These are phyloP conservation scores for Venustampulla echinocandica DNA, from an alignment of 495 filamentous ascomycete genomes.

Conservation along the genomic window DNA sequence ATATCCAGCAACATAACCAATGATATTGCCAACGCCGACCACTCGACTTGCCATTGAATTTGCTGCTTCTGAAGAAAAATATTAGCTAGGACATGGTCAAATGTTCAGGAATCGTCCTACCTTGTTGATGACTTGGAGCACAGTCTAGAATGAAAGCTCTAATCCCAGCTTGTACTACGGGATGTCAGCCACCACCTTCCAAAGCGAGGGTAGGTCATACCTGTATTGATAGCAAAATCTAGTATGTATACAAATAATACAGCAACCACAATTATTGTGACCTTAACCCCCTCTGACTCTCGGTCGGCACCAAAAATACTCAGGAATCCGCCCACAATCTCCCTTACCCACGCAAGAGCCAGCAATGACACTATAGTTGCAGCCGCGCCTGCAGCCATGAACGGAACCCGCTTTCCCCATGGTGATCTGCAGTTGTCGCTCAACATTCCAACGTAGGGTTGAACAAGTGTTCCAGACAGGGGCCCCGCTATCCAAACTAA, in stretches of 20 bases:
- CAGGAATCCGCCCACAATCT: slow-evolving; percentile 63
- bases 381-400: slow-evolving; percentile 68
- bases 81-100: slow-evolving; percentile 8
- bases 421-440: slow-evolving; percentile 74
- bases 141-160: slow-evolving; percentile 88
- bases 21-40: slow-evolving; percentile 75
- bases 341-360: slow-evolving; percentile 71
- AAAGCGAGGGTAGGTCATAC: slow-evolving; percentile 34
- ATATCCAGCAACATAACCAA: slow-evolving; percentile 77
- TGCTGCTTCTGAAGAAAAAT: slow-evolving; percentile 49
- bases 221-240: slow-evolving; percentile 90
- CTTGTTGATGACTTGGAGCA: slow-evolving; percentile 78
- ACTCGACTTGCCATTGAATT: slow-evolving; percentile 79
- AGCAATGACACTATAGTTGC: slow-evolving; percentile 69
- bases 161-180: slow-evolving; percentile 73
- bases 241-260: slow-evolving; percentile 75
- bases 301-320: slow-evolving; percentile 61
- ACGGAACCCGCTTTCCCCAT: slow-evolving; percentile 83
- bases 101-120: slow-evolving; percentile 11
- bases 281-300: slow-evolving; percentile 50
- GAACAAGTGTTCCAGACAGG: slow-evolving; percentile 75
- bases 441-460: slow-evolving; percentile 88
- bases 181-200: slow-evolving; percentile 2
- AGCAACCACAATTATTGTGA: slow-evolving; percentile 57
- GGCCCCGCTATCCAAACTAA: slow-evolving; percentile 93